phyloP scores from a whole-genome alignment of 2,329 filamentous ascomycete species.

The Fusarium redolens region DNA sequence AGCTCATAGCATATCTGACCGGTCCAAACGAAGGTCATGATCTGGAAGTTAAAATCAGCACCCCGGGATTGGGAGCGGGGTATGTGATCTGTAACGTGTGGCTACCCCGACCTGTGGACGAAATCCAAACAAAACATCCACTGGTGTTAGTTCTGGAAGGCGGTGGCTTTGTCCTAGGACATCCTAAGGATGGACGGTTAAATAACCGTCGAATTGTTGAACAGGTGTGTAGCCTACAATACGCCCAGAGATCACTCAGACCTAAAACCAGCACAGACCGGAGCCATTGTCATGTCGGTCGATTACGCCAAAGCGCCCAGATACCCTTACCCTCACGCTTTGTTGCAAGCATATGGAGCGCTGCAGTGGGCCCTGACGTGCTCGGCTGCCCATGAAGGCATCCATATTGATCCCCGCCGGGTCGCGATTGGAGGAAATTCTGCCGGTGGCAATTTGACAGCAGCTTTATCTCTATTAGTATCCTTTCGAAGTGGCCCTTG shows the following conservation, averaged over 20 bases:
- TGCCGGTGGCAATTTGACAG: background rate
- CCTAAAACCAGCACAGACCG: fast-evolving
- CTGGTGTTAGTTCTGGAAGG: background rate
- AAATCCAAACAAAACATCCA: fast-evolving
- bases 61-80: fast-evolving
- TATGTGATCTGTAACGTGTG: background rate
- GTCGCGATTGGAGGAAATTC: background rate
- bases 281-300: background rate
- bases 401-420: fast-evolving
- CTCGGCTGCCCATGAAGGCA: background rate
- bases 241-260: fast-evolving
- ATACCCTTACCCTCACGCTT: background rate
- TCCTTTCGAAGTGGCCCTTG: background rate
- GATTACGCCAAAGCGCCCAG: background rate
- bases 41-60: fast-evolving
- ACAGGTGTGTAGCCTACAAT: fast-evolving
- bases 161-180: background rate
- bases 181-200: background rate
- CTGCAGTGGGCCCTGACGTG: fast-evolving
- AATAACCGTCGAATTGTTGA: background rate
- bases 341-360: background rate
- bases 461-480: background rate
- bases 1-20: background rate
- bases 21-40: background rate
- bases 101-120: fast-evolving